These are phyloP conservation scores for Penicillium corylophilum DNA, from an alignment of 2,329 filamentous ascomycete genomes.

Conservation along the genomic window DNA sequence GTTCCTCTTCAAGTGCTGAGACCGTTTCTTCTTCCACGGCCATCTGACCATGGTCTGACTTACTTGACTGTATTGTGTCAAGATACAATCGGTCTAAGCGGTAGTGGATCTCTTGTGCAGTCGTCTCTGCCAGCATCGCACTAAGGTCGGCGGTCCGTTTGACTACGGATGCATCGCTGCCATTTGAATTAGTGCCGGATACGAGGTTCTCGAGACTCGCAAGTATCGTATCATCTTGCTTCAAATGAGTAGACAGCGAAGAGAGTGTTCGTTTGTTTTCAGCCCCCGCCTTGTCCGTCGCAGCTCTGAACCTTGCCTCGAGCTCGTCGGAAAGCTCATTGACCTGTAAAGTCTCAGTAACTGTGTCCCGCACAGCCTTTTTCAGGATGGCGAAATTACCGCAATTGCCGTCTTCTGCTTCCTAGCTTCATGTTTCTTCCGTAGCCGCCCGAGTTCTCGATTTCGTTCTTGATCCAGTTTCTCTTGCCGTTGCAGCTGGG, in stretches of 20 bases:
- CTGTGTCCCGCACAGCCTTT: background rate
- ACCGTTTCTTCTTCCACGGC: slow-evolving; percentile 17
- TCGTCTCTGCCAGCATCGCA: slow-evolving; percentile 31
- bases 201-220: slow-evolving; percentile 30
- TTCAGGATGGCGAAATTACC: slow-evolving; percentile 26
- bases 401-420: slow-evolving; percentile 34
- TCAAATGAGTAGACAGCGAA: slow-evolving; percentile 32
- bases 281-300: slow-evolving; percentile 30
- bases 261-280: slow-evolving; percentile 38
- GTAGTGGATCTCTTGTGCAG: slow-evolving; percentile 38
- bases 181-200: slow-evolving; percentile 27
- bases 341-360: slow-evolving; percentile 29
- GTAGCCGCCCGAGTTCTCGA: slow-evolving; percentile 31
- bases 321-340: slow-evolving; percentile 37
- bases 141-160: slow-evolving; percentile 32
- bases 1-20: slow-evolving; percentile 34
- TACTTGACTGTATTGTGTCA: slow-evolving; percentile 24
- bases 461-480: slow-evolving; percentile 23
- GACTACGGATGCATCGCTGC: slow-evolving; percentile 29
- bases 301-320: slow-evolving; percentile 29
- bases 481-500: slow-evolving; percentile 23
- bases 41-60: background rate
- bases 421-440: slow-evolving; percentile 35
- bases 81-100: slow-evolving; percentile 43
- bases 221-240: slow-evolving; percentile 39